Conservation (phyloP, 2,329 filamentous ascomycete species). For the Alternaria conjuncta region DNA sequence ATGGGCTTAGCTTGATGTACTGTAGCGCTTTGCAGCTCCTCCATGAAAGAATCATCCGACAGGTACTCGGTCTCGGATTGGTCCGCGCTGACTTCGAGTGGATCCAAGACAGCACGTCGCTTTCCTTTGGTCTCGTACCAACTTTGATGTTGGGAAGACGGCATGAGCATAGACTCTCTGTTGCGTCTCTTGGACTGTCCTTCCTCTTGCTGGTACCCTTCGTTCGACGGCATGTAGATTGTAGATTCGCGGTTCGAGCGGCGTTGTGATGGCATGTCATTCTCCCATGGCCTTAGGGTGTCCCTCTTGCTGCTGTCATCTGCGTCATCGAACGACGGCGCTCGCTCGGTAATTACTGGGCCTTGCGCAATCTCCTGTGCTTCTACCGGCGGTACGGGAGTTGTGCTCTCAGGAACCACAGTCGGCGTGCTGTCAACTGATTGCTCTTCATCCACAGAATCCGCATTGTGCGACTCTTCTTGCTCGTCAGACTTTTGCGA, state of each 20-base stretch:
- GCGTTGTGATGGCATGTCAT: constrained; percentile 23
- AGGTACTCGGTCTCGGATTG: constrained; percentile 58
- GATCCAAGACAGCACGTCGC: constrained; percentile 50
- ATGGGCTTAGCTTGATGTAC: constrained; percentile 84
- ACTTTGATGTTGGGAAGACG: constrained; percentile 30
- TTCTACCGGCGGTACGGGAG: constrained; percentile 32
- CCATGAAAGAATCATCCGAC: constrained; percentile 83
- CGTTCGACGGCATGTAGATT: constrained; percentile 34
- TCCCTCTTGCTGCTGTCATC: constrained; percentile 17
- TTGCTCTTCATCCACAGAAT: constrained; percentile 35
- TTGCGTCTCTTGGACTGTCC: constrained; percentile 29
- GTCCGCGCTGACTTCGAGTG: constrained; percentile 46
- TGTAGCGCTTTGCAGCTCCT: constrained; percentile 82
- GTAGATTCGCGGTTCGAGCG: constrained; percentile 43
- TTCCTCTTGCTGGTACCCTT: constrained; percentile 20
- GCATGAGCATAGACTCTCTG: constrained; percentile 38
- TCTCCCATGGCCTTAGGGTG: constrained; percentile 21
- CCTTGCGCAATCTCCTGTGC: constrained; percentile 14
- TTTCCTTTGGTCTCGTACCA: constrained; percentile 45
- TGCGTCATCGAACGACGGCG: constrained; percentile 17
- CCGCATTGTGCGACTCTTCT: constrained; percentile 20
- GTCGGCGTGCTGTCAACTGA: constrained; percentile 46
- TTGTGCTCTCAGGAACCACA: constrained; percentile 40
- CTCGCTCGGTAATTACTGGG: constrained; percentile 8
- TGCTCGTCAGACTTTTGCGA: constrained; percentile 20